Evolutionary conservation across 2,329 filamentous ascomycete genomes (phyloP).

Genomic region (Allantophomopsis cytisporea): DNA sequence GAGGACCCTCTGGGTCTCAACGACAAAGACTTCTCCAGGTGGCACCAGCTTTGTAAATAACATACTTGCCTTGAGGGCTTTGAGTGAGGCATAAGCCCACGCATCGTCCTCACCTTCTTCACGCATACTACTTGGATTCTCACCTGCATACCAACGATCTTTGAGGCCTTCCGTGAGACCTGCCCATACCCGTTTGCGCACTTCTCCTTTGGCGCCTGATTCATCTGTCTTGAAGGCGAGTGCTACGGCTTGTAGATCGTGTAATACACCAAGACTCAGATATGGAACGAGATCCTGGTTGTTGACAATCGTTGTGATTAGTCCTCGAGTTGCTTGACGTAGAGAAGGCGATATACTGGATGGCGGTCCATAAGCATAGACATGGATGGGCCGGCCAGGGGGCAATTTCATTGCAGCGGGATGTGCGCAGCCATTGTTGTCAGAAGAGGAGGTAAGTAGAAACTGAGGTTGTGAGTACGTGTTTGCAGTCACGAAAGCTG

Average conservation of each 20-base stretch:
- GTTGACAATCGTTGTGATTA: constrained; percentile 64
- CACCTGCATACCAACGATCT: constrained; percentile 39
- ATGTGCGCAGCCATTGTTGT: constrained; percentile 33
- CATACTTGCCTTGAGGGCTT: constrained; percentile 54
- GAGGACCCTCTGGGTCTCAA: constrained; percentile 55
- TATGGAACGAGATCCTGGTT: constrained; percentile 62
- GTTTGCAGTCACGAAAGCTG: constrained; percentile 41
- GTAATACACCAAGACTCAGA: constrained; percentile 58
- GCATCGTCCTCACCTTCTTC: constrained; percentile 39
- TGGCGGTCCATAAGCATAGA: constrained; percentile 67
- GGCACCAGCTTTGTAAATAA: constrained; percentile 56
- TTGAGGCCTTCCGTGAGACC: constrained; percentile 47
- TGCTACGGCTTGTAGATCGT: constrained; percentile 61
- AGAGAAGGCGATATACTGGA: constrained; percentile 59
- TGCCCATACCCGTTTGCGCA: constrained; percentile 52
- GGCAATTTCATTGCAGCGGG: constrained; percentile 38
- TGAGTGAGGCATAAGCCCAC: constrained; percentile 57
- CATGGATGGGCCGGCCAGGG: constrained; percentile 57
- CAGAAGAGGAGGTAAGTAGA: constrained; percentile 48
- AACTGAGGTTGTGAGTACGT: constrained; percentile 56
- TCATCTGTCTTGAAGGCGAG: constrained; percentile 62
- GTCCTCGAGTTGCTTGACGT: constrained; percentile 54
- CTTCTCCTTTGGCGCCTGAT: constrained; percentile 50
- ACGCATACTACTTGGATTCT: constrained; percentile 23
- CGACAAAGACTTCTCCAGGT: constrained; percentile 62